Percentiles rank a stretch among this genome's conserved stretches.
Evolutionary conservation across 345 rosid species (phyloP).

Genomic region (Brassica carinata): DNA sequence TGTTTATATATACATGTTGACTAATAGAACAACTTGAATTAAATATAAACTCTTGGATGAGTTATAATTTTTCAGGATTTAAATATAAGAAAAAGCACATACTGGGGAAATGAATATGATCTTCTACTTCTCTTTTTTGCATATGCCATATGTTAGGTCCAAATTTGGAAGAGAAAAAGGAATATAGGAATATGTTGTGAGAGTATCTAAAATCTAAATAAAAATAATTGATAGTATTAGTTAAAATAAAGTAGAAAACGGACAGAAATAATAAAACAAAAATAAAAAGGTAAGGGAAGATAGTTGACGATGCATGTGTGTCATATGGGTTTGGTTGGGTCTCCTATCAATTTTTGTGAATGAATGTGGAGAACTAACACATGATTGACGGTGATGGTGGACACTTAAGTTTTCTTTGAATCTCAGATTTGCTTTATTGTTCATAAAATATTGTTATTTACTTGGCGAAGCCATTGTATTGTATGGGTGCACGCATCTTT

Average conservation of each 20-base stretch:
- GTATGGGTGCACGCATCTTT: conserved; percentile 32
- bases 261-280: background rate
- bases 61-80: background rate
- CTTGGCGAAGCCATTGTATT: conserved; percentile 13
- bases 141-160: conserved; percentile 28
- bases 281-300: conserved; percentile 13
- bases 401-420: conserved; percentile 24
- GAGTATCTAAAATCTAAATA: background rate
- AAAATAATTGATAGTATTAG: background rate
- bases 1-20: background rate
- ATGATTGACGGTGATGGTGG: conserved; percentile 21
- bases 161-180: conserved; percentile 1
- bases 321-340: conserved; percentile 23
- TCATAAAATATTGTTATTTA: conserved; percentile 19
- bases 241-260: background rate
- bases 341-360: conserved; percentile 5
- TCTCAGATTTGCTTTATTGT: background rate
- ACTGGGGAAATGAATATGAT: background rate
- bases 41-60: background rate
- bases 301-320: conserved; percentile 36
- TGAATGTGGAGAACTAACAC: conserved; percentile 36
- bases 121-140: background rate
- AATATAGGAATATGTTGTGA: conserved; percentile 22
- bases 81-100: background rate
- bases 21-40: background rate